A percentile compares a stretch with the other conserved stretches of the same genome.
Evolutionary conservation across 1,139 yeast species (phyloP).

Genomic region (Pichia sp.): DNA sequence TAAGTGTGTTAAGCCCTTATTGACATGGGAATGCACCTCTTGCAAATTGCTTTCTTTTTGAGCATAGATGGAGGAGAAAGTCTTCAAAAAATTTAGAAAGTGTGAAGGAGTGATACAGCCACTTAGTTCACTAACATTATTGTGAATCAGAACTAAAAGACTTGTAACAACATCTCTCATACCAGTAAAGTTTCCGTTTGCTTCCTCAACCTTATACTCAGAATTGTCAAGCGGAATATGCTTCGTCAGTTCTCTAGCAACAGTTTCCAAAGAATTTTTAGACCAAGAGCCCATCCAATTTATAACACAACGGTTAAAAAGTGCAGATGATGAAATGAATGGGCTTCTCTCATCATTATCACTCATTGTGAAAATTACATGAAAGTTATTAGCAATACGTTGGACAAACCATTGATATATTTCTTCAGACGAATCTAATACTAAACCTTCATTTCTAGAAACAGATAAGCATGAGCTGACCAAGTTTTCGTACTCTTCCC

Average conservation of each 20-base stretch:
- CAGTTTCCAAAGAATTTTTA: constrained; percentile 42
- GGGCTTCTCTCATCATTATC: constrained; percentile 40
- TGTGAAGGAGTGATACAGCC: constrained; percentile 44
- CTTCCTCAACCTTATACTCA: constrained; percentile 35
- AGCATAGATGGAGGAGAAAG: constrained; percentile 43
- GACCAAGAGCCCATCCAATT: constrained; percentile 93
- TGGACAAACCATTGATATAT: constrained; percentile 68
- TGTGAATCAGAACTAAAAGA: constrained; percentile 46
- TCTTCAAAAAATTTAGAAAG: constrained; percentile 49
- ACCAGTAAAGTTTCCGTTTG: constrained; percentile 24
- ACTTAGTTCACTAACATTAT: not conserved
- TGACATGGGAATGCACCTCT: constrained; percentile 66
- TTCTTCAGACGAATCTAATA: constrained; percentile 69
- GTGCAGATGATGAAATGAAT: constrained; percentile 78
- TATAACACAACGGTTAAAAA: constrained; percentile 84
- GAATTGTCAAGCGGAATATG: constrained; percentile 51
- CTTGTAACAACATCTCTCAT: constrained; percentile 46
- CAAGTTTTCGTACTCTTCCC: constrained; percentile 57
- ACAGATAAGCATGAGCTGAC: constrained; percentile 57
- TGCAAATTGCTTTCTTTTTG: constrained; percentile 49
- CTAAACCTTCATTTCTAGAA: constrained; percentile 55
- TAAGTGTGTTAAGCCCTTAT: constrained; percentile 68
- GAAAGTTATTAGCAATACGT: constrained; percentile 67
- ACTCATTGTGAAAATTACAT: constrained; percentile 75
- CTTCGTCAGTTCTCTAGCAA: constrained; percentile 38